Evolutionary conservation across 2,329 filamentous ascomycete genomes (phyloP).

Genomic region (Aureobasidium zeae): DNA sequence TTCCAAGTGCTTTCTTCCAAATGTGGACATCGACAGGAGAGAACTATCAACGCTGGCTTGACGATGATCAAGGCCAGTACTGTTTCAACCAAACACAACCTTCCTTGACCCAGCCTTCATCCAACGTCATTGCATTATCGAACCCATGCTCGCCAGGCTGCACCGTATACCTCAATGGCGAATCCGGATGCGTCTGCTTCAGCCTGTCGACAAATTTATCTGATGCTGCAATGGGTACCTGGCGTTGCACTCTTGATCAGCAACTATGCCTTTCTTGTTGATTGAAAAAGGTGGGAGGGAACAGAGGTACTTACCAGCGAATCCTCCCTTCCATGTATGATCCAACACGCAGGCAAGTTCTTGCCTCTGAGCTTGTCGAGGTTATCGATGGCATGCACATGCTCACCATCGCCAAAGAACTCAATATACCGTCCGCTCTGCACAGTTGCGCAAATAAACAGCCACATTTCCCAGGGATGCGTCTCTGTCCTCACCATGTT

Average conservation of each 20-base stretch:
- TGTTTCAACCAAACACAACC: constrained; percentile 22
- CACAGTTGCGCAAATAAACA: constrained; percentile 19
- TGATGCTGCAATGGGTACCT: constrained; percentile 24
- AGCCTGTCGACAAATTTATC: constrained; percentile 25
- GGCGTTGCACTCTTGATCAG: background rate
- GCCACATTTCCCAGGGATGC: constrained; percentile 14
- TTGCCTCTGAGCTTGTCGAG: constrained; percentile 22
- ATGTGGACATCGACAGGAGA: too few relatives aligned
- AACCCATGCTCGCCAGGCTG: constrained; percentile 33
- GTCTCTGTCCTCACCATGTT: constrained; percentile 15
- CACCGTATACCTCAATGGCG: constrained; percentile 23
- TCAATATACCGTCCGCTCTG: constrained; percentile 17
- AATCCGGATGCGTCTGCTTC: constrained; percentile 21
- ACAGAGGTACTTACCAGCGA: constrained; percentile 18
- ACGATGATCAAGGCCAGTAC: constrained; percentile 25
- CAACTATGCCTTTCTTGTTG: background rate
- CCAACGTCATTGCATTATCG: constrained; percentile 22
- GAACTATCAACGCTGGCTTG: too few relatives aligned
- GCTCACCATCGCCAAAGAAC: constrained; percentile 16
- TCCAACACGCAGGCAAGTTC: constrained; percentile 24
- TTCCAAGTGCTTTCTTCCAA: too few relatives aligned
- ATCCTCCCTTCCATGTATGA: constrained; percentile 31
- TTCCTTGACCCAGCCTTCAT: constrained; percentile 27
- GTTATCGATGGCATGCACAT: constrained; percentile 25
- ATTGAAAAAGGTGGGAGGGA: background rate